Percentiles rank a stretch among this genome's conserved stretches.
Conservation (phyloP, 176 grass and related monocot species). For the Themeda triandra region DNA sequence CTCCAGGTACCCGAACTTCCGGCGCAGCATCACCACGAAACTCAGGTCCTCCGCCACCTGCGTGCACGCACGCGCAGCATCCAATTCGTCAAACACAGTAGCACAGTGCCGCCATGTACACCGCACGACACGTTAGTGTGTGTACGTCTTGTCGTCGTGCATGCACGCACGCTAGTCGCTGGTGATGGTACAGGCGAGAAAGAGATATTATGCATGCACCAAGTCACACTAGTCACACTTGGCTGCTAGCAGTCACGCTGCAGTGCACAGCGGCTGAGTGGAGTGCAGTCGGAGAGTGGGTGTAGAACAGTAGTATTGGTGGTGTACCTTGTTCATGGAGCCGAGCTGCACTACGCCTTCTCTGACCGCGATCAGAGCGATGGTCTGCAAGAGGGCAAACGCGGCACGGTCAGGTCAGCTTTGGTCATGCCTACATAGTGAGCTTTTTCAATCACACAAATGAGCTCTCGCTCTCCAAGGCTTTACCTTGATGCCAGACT, state of each 20-base stretch:
- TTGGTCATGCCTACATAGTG: background rate
- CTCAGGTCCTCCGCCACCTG: slow-evolving; percentile 89
- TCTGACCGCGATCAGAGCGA: slow-evolving; percentile 83
- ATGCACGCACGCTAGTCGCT: too few relatives aligned
- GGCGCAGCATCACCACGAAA: slow-evolving; percentile 81
- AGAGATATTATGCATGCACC: too few relatives aligned
- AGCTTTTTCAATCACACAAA: background rate
- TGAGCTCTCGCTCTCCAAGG: background rate
- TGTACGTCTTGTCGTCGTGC: too few relatives aligned
- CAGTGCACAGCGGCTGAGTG: background rate
- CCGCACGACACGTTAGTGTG: too few relatives aligned
- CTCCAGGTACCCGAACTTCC: slow-evolving; percentile 91
- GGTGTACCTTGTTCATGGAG: slow-evolving; percentile 64
- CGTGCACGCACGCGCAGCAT: background rate
- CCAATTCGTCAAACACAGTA: background rate
- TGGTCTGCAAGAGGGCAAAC: slow-evolving; percentile 52
- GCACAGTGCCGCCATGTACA: too few relatives aligned
- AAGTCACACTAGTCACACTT: too few relatives aligned
- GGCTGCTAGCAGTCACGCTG: too few relatives aligned
- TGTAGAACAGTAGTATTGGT: background rate
- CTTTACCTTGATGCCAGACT: slow-evolving; percentile 82
- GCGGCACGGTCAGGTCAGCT: background rate
- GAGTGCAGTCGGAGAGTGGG: background rate
- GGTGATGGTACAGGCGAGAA: too few relatives aligned
- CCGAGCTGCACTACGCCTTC: slow-evolving; percentile 92